A percentile compares a stretch with the other conserved stretches of the same genome.
Conservation (phyloP, 2,329 filamentous ascomycete genomes). For the Tolypocladium paradoxum region DNA sequence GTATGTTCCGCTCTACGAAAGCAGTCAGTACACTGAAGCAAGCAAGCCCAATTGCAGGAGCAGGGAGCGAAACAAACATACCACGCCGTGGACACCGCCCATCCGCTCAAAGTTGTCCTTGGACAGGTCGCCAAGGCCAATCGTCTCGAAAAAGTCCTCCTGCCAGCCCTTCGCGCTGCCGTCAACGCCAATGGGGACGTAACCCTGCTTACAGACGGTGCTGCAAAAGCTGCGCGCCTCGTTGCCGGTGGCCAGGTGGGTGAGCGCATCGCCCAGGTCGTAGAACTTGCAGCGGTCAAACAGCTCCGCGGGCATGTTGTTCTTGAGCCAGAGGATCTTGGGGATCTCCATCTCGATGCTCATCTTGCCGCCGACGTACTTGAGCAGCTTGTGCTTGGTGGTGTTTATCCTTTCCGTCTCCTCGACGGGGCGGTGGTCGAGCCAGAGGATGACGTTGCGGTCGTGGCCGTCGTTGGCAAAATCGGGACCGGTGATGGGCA, state of each 20-base stretch:
- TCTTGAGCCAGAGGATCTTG: conserved; percentile 97
- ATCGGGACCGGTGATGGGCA: conserved; percentile 79
- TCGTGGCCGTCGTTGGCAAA: conserved; percentile 70
- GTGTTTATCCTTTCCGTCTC: conserved; percentile 92
- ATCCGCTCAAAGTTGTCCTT: conserved; percentile 86
- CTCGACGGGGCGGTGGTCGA: conserved; percentile 83
- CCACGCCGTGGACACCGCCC: conserved; percentile 89
- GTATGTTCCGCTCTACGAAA: conserved; percentile 72
- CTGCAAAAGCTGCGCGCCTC: conserved; percentile 93
- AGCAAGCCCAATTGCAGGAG: background rate
- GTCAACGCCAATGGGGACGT: conserved; percentile 91
- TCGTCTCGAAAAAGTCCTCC: conserved; percentile 78
- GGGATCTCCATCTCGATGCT: conserved; percentile 99
- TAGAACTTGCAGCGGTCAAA: conserved; percentile 96
- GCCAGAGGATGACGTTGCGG: conserved; percentile 93
- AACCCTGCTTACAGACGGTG: conserved; percentile 95
- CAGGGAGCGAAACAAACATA: conserved; percentile 22
- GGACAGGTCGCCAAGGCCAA: conserved; percentile 75
- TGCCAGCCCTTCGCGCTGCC: conserved; percentile 98
- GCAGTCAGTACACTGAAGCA: conserved; percentile 3
- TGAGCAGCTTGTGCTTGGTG: conserved; percentile 82
- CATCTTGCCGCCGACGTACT: conserved; percentile 97
- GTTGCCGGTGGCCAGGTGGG: conserved; percentile 84
- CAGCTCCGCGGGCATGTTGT: conserved; percentile 86
- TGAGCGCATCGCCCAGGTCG: conserved; percentile 84